Percentiles rank a stretch among this genome's conserved stretches.
Evolutionary conservation across 2,329 filamentous ascomycete species (phyloP).

Genomic region (Phoma herbarum): DNA sequence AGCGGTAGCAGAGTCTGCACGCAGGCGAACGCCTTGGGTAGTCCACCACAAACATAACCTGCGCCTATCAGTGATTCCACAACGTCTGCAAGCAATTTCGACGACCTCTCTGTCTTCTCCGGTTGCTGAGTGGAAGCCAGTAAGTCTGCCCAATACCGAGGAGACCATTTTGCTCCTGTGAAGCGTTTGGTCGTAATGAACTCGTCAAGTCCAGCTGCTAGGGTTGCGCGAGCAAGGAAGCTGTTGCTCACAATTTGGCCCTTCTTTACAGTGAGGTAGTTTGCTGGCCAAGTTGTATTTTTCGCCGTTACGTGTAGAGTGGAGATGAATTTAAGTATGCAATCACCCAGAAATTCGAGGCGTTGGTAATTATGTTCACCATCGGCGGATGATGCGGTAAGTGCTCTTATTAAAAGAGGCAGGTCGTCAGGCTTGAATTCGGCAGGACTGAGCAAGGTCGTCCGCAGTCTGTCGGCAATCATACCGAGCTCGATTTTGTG

Average conservation of each 20-base stretch:
- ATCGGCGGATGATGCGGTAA: conserved; percentile 70
- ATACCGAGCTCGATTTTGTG: conserved; percentile 73
- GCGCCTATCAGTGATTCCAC: conserved; percentile 86
- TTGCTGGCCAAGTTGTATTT: conserved; percentile 76
- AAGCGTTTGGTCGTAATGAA: conserved; percentile 77
- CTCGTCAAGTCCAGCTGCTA: conserved; percentile 70
- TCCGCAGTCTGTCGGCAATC: conserved; percentile 68
- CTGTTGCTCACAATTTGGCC: conserved; percentile 77
- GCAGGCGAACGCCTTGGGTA: conserved; percentile 69
- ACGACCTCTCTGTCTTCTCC: conserved; percentile 63
- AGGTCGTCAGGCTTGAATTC: conserved; percentile 59
- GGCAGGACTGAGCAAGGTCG: conserved; percentile 63
- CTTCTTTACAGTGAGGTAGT: conserved; percentile 74
- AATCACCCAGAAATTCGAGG: conserved; percentile 88
- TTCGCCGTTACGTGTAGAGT: conserved; percentile 70
- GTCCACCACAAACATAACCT: conserved; percentile 73
- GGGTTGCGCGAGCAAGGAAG: conserved; percentile 71
- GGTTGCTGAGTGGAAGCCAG: conserved; percentile 26
- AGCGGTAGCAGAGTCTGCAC: conserved; percentile 70
- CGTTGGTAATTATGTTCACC: conserved; percentile 78
- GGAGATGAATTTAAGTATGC: conserved; percentile 77
- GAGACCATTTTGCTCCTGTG: conserved; percentile 75
- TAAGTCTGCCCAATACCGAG: conserved; percentile 64
- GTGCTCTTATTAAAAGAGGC: conserved; percentile 70
- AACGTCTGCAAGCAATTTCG: conserved; percentile 86